phyloP scores from a whole-genome alignment of 345 rosid species.

The Nasturtium officinale region DNA sequence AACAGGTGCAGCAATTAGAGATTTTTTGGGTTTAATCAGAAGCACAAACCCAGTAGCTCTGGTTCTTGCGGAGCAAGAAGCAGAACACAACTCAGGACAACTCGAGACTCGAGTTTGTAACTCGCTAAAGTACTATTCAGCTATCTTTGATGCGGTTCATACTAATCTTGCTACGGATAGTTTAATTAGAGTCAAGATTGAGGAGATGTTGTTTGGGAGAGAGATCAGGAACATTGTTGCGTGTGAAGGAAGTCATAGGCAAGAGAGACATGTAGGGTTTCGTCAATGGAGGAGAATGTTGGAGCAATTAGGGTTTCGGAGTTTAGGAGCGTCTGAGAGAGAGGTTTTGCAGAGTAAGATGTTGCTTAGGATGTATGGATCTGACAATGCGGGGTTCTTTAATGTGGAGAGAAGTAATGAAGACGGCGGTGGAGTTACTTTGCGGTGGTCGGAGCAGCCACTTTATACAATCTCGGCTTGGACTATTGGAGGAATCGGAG shows the following conservation, averaged over 20 bases:
- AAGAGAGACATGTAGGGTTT: constrained; percentile 77
- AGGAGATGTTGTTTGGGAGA: constrained; percentile 80
- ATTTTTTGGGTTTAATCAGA: constrained; percentile 74
- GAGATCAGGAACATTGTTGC: constrained; percentile 85
- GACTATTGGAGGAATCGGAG: constrained; percentile 55
- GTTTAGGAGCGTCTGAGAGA: constrained; percentile 63
- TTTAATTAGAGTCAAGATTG: constrained; percentile 65
- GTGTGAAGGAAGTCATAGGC: constrained; percentile 86
- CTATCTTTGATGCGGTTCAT: constrained; percentile 75
- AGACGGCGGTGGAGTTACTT: constrained; percentile 55
- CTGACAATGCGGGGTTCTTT: constrained; percentile 44
- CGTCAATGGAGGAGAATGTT: constrained; percentile 69
- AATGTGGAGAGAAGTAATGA: constrained; percentile 54
- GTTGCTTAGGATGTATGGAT: constrained; percentile 81
- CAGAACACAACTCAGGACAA: constrained; percentile 51
- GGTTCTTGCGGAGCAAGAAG: constrained; percentile 87
- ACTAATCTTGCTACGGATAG: constrained; percentile 66
- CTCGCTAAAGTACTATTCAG: constrained; percentile 77
- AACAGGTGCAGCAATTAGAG: constrained; percentile 69
- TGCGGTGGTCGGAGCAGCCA: constrained; percentile 82
- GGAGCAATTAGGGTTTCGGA: constrained; percentile 81
- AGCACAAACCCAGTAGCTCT: constrained; percentile 76
- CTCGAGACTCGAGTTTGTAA: constrained; percentile 69
- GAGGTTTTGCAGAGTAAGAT: constrained; percentile 81
- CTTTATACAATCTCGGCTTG: constrained; percentile 90